These are phyloP conservation scores for Phytophthora constricta DNA, from an alignment of 352 stramenopile genomes.

Conservation along the genomic window DNA sequence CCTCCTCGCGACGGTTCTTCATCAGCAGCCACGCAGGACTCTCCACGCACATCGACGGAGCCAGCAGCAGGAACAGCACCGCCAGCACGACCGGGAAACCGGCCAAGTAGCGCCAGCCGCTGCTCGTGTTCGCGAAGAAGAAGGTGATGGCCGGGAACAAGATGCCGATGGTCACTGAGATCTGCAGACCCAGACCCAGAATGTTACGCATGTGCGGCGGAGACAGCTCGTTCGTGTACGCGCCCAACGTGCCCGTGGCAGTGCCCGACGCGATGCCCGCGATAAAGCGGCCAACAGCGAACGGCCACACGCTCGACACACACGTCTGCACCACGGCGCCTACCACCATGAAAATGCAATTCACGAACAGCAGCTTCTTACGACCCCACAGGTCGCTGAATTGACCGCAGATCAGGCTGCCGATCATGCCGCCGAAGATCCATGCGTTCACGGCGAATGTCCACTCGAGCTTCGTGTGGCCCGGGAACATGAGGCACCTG, in stretches of 20 bases:
- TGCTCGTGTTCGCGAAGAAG: conserved; percentile 25
- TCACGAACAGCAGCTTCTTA: conserved; percentile 38
- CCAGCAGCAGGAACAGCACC: conserved; percentile 41
- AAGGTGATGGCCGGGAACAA: conserved; percentile 26
- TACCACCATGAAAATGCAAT: conserved; percentile 41
- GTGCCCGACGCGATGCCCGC: conserved; percentile 16
- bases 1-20: conserved; percentile 16
- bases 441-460: conserved; percentile 40
- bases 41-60: conserved; percentile 48
- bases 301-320: conserved; percentile 30
- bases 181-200: conserved; percentile 36
- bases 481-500: conserved; percentile 20
- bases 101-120: conserved; percentile 27
- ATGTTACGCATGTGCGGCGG: conserved; percentile 27
- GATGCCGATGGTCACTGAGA: conserved; percentile 31
- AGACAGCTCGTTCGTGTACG: conserved; percentile 24
- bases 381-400: conserved; percentile 36
- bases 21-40: conserved; percentile 42
- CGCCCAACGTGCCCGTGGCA: conserved; percentile 17
- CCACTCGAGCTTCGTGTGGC: conserved; percentile 22
- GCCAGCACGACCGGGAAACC: conserved; percentile 40
- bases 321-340: conserved; percentile 32
- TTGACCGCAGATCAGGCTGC: conserved; percentile 40
- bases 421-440: conserved; percentile 62
- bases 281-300: conserved; percentile 17